Base-by-base conservation (phyloP, 2,329 filamentous ascomycete species). In the Penicillium sp. region DNA sequence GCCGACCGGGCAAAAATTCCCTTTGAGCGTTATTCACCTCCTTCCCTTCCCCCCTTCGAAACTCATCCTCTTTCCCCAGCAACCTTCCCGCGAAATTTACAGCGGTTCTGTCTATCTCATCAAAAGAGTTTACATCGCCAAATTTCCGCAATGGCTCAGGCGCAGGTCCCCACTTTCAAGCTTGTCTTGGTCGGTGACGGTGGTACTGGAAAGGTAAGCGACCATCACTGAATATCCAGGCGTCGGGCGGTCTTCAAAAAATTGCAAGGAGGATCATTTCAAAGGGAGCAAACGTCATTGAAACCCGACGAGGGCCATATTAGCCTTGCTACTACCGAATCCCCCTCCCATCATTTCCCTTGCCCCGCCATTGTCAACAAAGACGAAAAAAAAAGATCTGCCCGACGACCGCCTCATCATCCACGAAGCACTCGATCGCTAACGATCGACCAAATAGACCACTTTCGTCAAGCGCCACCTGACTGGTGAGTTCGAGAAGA, bases 391-490 rank as follows among this genome's bases (percentile, higher is more conserved):
- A 60, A 55, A 65, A 61, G 62, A 68, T 61, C 64, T 64, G 59
- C 61, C 65, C 62, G 61, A 63, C 61, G 58, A 54, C 60, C 48
- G 57, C 62, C 57, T 58, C 57, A 58, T 54, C 51, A 53, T 37
- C 42, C 42, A 35, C 50, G 42, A 45, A 50, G 27, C 13, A 52
- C 46, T 58, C 57, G 56, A 65, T 68, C 55, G 59, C 68, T 70
- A 68, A 70, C 59, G 44, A n/a, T 47, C 57, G 49, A 61, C 39
- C 27, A 29, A 56, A 67, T 76, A 99, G 95, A 99, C 95, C 78
- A 99, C 95, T 77, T 99, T 99, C 81, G 95, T 99, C 86, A 99
- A 99, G 90, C 95, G 95, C 77, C 95, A 99, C 83, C 87, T 98
- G 87, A 99, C 95, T 76, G 95, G 95, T 79, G 95, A 99, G 80